These are phyloP conservation scores for Barnettozyma siamensis DNA, from an alignment of 805 yeast species.

Conservation along the genomic window DNA sequence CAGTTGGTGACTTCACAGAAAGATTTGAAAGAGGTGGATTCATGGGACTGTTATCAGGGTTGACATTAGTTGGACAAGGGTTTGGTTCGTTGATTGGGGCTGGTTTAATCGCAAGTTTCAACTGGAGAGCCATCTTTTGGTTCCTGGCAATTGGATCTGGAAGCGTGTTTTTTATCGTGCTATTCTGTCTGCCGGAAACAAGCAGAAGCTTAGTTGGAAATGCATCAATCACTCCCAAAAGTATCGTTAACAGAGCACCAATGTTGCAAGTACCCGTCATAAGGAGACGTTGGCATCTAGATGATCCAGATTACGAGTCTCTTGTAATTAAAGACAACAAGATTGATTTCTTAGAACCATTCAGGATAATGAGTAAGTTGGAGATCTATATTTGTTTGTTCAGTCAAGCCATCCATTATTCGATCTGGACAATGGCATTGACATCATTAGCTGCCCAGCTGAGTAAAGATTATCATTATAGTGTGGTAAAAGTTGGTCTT, in stretches of 20 bases:
- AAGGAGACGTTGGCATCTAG: slow-evolving; percentile 21
- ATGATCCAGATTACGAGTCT: slow-evolving; percentile 29
- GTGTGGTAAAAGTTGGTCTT: slow-evolving; percentile 56
- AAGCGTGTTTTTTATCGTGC: slow-evolving; percentile 29
- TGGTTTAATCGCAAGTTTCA: slow-evolving; percentile 35
- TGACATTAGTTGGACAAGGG: slow-evolving; percentile 67
- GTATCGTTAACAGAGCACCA: slow-evolving; percentile 39
- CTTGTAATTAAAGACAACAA: slow-evolving; percentile 19
- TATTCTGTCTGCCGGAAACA: slow-evolving; percentile 65
- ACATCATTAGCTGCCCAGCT: slow-evolving; percentile 59
- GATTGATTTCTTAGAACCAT: slow-evolving; percentile 33
- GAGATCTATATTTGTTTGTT: slow-evolving; percentile 45
- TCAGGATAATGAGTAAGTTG: slow-evolving; percentile 36
- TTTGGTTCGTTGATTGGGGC: slow-evolving; percentile 70
- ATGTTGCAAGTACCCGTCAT: slow-evolving; percentile 24
- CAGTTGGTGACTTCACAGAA: slow-evolving; percentile 68
- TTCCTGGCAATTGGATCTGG: slow-evolving; percentile 66
- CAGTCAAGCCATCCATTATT: slow-evolving; percentile 58
- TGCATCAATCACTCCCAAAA: slow-evolving; percentile 53
- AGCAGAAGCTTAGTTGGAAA: slow-evolving; percentile 68
- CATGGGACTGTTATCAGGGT: slow-evolving; percentile 60
- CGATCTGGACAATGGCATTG: slow-evolving; percentile 64
- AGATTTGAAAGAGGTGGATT: slow-evolving; percentile 63
- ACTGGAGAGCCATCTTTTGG: slow-evolving; percentile 80
- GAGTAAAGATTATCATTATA: slow-evolving; percentile 42